Percentiles rank a stretch among this genome's conserved stretches.
phyloP scores from a whole-genome alignment of 129 eudicot genomes.

The Tanacetum coccineum region DNA sequence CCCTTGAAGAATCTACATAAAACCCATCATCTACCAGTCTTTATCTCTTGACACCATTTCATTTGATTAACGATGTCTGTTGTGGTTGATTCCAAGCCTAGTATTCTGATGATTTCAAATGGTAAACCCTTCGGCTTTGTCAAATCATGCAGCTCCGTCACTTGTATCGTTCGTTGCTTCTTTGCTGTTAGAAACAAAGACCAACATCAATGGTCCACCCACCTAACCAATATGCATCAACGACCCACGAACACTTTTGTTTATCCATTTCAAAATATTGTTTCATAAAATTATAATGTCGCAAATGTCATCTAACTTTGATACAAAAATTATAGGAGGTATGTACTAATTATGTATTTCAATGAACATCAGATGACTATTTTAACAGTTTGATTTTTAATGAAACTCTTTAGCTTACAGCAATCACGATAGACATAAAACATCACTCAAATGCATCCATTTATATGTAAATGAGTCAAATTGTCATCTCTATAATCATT shows the following conservation, averaged over 20 bases:
- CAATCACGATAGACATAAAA: background rate
- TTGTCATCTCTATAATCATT: too few species aligned
- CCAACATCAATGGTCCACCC: background rate
- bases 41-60: conserved; percentile 8
- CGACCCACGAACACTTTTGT: too few species aligned
- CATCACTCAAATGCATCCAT: background rate
- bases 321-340: background rate
- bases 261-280: too few species aligned
- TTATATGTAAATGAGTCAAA: too few species aligned
- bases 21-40: conserved; percentile 18
- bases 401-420: too few species aligned
- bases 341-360: background rate
- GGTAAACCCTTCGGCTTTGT: conserved; percentile 53
- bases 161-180: conserved; percentile 85
- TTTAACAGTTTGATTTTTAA: too few species aligned
- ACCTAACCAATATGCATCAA: too few species aligned
- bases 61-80: too few species aligned
- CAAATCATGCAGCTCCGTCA: conserved; percentile 86
- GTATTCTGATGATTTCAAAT: too few species aligned
- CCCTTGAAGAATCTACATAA: conserved; percentile 18
- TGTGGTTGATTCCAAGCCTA: too few species aligned
- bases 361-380: too few species aligned
- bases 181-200: conserved; percentile 59
- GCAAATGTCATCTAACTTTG: background rate
- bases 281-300: background rate